Evolutionary conservation across 2,329 filamentous ascomycete genomes (phyloP), one percentile per base, ranked within the genome.

Genomic region (Didymellaceae sp.): DNA sequence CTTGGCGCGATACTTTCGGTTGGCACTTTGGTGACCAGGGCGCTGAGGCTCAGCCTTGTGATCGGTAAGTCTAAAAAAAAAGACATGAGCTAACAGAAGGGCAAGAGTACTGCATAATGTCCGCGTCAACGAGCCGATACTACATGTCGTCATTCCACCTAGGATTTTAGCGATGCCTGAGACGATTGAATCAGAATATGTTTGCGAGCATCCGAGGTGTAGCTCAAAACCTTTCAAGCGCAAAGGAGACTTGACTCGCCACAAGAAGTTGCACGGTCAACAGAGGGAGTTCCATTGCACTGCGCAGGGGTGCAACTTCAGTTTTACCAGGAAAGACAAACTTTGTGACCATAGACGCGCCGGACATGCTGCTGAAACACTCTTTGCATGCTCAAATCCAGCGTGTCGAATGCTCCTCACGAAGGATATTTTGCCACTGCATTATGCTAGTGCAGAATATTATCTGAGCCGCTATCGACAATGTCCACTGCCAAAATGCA

Each of bases 51-150:
- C 35, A 52, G 53, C 49, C 49, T 39, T 6, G 24, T 52, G 43
- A 49, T 17, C 18, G 47, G 60, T 63, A 31, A 61, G 60, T 60
- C 53, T 7, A n/a, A 43, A 61, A 63, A 61, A 60, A 63, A 61
- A 59, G 47, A 54, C 39, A 57, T 46, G 39, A 41, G 58, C 58
- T 59, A 59, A 63, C 54, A 52, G 41, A 57, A 54, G 55, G 60
- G 60, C 57, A 24, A 18, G 2, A 21, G 28, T 13, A n/a, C n/a
- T n/a, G n/a, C n/a, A n/a, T n/a, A n/a, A n/a, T n/a, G n/a, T n/a
- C n/a, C n/a, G n/a, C n/a, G n/a, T n/a, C n/a, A n/a, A n/a, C n/a
- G n/a, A n/a, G n/a, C n/a, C n/a, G n/a, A n/a, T n/a, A n/a, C n/a
- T n/a, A n/a, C n/a, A n/a, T n/a, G 30, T 16, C 16, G 14, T 5